Percentiles rank a stretch among this genome's conserved stretches.
Evolutionary conservation across 139 green algal species (phyloP).

Genomic region (Tetratostichococcus sp.): DNA sequence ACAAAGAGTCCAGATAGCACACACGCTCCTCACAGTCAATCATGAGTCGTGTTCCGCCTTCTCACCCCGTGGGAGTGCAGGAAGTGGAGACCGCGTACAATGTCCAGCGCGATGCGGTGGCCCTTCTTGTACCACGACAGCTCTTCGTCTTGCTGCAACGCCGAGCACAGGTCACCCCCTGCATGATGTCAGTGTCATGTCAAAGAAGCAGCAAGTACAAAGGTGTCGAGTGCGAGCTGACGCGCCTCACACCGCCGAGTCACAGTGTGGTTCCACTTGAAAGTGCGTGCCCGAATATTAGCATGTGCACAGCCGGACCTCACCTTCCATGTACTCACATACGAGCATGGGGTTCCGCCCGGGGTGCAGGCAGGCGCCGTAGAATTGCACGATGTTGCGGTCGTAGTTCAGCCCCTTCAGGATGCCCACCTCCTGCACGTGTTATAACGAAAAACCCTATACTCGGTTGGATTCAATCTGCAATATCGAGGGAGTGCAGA

Average conservation of each 20-base stretch:
- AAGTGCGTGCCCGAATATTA: too few relatives aligned
- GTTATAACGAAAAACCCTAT: too few relatives aligned
- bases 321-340: neutral
- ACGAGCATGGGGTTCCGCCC: neutral
- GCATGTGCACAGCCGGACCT: too few relatives aligned
- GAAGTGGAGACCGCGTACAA: neutral
- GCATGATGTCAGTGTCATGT: neutral
- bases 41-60: too few relatives aligned
- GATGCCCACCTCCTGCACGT: neutral
- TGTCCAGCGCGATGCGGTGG: neutral
- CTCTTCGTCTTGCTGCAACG: neutral
- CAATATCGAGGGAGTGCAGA: too few relatives aligned
- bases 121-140: neutral
- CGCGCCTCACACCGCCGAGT: too few relatives aligned
- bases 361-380: neutral
- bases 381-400: conserved; percentile 1
- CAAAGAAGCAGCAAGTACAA: too few relatives aligned
- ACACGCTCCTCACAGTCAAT: too few relatives aligned
- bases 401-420: neutral
- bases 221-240: too few relatives aligned
- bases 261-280: too few relatives aligned
- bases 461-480: too few relatives aligned
- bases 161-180: neutral
- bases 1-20: too few relatives aligned
- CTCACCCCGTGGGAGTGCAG: neutral